Evolutionary conservation across 495 filamentous ascomycete genomes (phyloP), one percentile per base, ranked within the genome.

Genomic region (Xylaria palmicola): DNA sequence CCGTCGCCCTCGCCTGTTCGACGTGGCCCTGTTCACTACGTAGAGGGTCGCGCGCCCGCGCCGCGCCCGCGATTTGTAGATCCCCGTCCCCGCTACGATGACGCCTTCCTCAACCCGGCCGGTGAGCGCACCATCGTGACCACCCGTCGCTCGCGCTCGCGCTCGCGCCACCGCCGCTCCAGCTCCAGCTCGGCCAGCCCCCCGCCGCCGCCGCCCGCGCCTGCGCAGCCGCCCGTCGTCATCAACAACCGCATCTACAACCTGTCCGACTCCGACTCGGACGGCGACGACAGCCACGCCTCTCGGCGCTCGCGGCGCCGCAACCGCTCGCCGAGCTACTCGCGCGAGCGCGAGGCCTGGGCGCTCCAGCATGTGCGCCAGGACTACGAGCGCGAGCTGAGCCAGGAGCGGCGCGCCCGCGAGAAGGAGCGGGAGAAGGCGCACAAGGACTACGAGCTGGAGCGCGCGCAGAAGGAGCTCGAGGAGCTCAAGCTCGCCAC

Each of bases 191-290:
- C 57, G 4, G 57, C 10, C 12, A 48, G 43, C 29, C 56, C 43
- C 15, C 56, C 32, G 15, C 17, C 17, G 17, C 55, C 41, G n/a
- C 70, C 74, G 12, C 60, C 51, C 8, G 26, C 43, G 32, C 62
- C 58, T 32, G 62, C 65, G n/a, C 62, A 62, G 22, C 50, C 65
- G 10, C 57, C 69, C 5, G 72, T 83, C n/a, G 73, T 83, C 39
- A 82, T 82, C 64, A 79, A 81, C 53, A 83, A 81, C 60, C 68
- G 71, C 54, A 77, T 79, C 43, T 73, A 78, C 62, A 74, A 75
- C 45, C 54, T 75, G 49, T 70, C 74, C 40, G 70, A 74, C 60
- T 74, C 74, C 6, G 74, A 77, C 29, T 72, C 68, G 0, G 70
- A 74, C 9, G 65, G 59, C 4, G 63, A 62, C n/a, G 58, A 26